phyloP scores from a whole-genome alignment of 2,329 filamentous ascomycete species.

The Colletotrichum echinochloae region DNA sequence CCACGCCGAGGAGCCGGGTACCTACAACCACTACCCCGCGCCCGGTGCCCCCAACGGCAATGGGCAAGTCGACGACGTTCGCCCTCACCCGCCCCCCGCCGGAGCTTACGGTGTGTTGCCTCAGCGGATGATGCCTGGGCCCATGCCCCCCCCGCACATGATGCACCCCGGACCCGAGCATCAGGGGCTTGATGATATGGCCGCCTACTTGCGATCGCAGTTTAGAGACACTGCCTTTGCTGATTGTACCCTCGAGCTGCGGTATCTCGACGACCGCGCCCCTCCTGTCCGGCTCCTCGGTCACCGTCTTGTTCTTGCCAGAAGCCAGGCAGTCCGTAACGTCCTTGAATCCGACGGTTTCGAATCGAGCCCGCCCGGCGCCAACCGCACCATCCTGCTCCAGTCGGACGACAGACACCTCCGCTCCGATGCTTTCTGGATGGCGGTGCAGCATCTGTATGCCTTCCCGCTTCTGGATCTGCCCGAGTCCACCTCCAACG shows the following conservation, averaged over 20 bases:
- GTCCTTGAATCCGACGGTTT: conserved; percentile 41
- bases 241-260: conserved; percentile 62
- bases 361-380: conserved; percentile 43
- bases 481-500: conserved; percentile 48
- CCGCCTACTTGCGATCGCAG: conserved; percentile 54
- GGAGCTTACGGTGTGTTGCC: conserved; percentile 42
- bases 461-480: conserved; percentile 62
- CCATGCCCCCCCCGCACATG: conserved; percentile 42
- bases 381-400: conserved; percentile 56
- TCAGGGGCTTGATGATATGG: conserved; percentile 51
- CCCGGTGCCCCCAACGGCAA: conserved; percentile 55
- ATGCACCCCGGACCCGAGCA: conserved; percentile 40
- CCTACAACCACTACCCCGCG: conserved; percentile 55
- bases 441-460: conserved; percentile 69
- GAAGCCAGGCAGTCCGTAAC: conserved; percentile 57
- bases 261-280: conserved; percentile 55
- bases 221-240: conserved; percentile 54
- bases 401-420: conserved; percentile 65
- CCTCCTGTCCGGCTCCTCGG: conserved; percentile 59
- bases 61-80: conserved; percentile 48
- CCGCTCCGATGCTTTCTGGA: conserved; percentile 67
- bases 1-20: conserved; percentile 58
- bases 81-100: conserved; percentile 33
- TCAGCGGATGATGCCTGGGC: conserved; percentile 48
- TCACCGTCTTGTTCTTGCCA: conserved; percentile 67